Conservation (phyloP, 202 grass and related monocot species). For the Digitaria exilis region DNA sequence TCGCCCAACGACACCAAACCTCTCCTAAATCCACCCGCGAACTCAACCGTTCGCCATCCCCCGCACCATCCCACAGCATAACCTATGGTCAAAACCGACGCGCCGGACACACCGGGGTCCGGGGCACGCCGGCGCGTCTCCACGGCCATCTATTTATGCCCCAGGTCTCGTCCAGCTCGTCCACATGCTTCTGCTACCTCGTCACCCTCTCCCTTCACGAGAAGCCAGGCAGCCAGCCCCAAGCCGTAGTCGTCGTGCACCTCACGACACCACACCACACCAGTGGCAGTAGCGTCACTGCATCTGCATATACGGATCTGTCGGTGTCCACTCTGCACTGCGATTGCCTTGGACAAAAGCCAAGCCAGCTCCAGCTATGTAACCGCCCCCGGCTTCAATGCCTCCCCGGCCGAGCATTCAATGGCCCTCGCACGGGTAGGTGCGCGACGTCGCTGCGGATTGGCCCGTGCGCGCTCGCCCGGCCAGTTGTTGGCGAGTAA, state of each 20-base stretch:
- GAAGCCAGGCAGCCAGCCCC: neutral
- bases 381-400: constrained; percentile 24
- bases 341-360: neutral
- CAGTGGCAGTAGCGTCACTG: neutral
- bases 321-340: neutral
- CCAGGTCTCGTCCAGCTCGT: constrained; percentile 3
- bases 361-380: constrained; percentile 1
- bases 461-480: neutral
- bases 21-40: constrained; percentile 25
- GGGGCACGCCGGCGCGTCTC: neutral
- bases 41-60: neutral
- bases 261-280: too few relatives aligned
- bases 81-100: neutral
- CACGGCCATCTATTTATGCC: constrained; percentile 26
- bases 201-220: neutral
- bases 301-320: constrained; percentile 5
- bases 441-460: constrained; percentile 33
- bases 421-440: constrained; percentile 51
- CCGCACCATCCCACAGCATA: neutral
- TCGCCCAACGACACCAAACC: constrained; percentile 47
- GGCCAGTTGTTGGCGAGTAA: constrained; percentile 4
- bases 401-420: constrained; percentile 49
- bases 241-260: constrained; percentile 10
- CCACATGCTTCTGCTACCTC: constrained; percentile 28
- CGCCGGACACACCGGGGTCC: neutral